These are phyloP conservation scores for Periconia sp. DNA, from an alignment of 2,329 filamentous ascomycete genomes.

Conservation along the genomic window DNA sequence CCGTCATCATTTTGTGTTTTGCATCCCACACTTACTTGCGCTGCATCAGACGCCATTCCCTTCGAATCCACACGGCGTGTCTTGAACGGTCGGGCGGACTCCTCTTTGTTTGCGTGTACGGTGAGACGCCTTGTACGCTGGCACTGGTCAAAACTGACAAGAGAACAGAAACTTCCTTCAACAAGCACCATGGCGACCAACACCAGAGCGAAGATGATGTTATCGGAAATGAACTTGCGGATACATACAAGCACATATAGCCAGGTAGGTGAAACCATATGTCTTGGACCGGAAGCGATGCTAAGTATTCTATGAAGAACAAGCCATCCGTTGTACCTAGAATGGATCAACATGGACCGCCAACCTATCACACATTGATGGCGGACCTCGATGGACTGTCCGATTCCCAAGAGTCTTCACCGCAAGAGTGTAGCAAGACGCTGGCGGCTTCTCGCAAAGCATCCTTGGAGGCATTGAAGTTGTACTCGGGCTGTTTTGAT, in stretches of 20 bases:
- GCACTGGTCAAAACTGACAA: background rate
- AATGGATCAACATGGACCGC: conserved; percentile 5
- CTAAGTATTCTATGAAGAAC: conserved; percentile 16
- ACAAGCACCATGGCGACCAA: background rate
- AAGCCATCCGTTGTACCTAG: conserved; percentile 10
- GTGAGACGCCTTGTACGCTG: background rate
- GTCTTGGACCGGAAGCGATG: conserved; percentile 15
- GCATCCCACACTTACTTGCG: background rate
- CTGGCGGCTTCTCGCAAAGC: conserved; percentile 26
- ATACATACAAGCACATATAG: conserved; percentile 26
- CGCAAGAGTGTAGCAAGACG: conserved; percentile 9
- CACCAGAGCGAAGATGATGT: background rate
- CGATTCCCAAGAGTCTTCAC: conserved; percentile 20
- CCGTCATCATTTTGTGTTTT: background rate
- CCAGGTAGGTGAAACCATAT: conserved; percentile 22
- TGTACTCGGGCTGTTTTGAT: conserved; percentile 35
- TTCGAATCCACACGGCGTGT: background rate
- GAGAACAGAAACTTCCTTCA: background rate
- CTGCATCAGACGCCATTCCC: background rate
- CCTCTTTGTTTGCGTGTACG: background rate
- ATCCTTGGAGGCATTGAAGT: conserved; percentile 32
- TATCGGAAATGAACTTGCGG: conserved; percentile 34
- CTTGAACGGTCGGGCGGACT: background rate
- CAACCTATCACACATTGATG: conserved; percentile 19
- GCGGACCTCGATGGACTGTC: conserved; percentile 23